phyloP scores from a whole-genome alignment of 2,329 filamentous ascomycete genomes.

The Xylaria polymorpha region DNA sequence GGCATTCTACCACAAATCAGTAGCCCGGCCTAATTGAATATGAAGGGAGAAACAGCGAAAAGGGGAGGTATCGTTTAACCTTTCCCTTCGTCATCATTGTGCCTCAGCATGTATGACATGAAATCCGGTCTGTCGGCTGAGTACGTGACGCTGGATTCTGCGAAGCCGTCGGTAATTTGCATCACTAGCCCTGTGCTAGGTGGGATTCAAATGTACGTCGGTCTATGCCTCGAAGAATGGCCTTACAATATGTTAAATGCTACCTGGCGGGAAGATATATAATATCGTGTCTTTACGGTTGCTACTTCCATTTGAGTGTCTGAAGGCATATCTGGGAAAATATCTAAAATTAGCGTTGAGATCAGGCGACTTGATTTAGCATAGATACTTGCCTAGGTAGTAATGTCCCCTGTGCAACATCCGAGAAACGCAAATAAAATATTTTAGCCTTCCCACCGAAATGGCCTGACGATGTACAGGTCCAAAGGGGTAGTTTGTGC shows the following conservation, averaged over 20 bases:
- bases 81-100: slow-evolving; percentile 16
- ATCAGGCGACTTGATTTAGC: background rate
- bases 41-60: background rate
- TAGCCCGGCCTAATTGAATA: background rate
- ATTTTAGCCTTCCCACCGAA: no score
- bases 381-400: no score
- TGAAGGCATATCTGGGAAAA: slow-evolving; percentile 24
- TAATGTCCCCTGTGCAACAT: no score
- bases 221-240: background rate
- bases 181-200: slow-evolving; percentile 21
- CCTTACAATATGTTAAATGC: slow-evolving; percentile 4
- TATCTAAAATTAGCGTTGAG: background rate
- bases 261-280: background rate
- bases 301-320: slow-evolving; percentile 13
- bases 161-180: slow-evolving; percentile 34
- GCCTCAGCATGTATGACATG: slow-evolving; percentile 29
- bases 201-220: background rate
- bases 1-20: slow-evolving; percentile 19
- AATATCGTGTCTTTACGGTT: slow-evolving; percentile 30
- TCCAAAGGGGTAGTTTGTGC: no score
- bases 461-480: no score
- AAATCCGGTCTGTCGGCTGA: slow-evolving; percentile 31
- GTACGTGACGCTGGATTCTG: slow-evolving; percentile 30
- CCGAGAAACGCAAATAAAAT: no score
- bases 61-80: background rate